Percentiles rank a stretch among this genome's conserved stretches.
Evolutionary conservation across 139 green algal species (phyloP).

Genomic region (Ulvella scutata): DNA sequence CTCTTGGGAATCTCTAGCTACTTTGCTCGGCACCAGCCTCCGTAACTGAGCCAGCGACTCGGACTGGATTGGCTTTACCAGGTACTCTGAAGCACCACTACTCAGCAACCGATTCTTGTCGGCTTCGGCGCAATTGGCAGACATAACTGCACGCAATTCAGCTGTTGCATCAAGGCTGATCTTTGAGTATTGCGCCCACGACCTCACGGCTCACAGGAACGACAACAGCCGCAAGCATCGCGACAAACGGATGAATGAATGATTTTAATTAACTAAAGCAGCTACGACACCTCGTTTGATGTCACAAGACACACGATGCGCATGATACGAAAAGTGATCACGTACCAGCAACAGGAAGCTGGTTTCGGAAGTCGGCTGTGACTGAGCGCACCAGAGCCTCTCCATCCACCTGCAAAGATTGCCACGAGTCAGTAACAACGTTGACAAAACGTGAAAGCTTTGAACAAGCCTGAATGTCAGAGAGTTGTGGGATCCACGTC

Average conservation of each 20-base stretch:
- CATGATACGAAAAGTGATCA: no score
- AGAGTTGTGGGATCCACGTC: not conserved
- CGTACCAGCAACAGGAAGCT: not conserved
- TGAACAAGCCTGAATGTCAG: not conserved
- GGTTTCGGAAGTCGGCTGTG: slow-evolving; percentile 1
- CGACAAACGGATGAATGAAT: no score
- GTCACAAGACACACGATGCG: no score
- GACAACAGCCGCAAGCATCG: no score
- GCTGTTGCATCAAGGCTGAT: no score
- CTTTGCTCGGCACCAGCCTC: no score
- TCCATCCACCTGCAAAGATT: not conserved
- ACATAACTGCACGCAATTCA: not conserved
- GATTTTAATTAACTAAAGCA: no score
- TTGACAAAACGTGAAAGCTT: not conserved
- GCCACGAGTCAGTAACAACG: not conserved
- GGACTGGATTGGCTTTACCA: not conserved
- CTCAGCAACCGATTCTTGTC: not conserved
- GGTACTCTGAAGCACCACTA: not conserved
- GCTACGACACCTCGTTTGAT: no score
- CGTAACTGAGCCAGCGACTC: not conserved
- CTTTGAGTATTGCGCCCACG: no score
- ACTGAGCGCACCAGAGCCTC: not conserved
- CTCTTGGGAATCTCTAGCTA: no score
- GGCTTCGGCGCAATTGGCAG: not conserved
- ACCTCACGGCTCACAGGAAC: no score